Percentiles rank a stretch among this genome's conserved stretches.
These are phyloP conservation scores for Chaetomiaceae sp. DNA, from an alignment of 2,329 filamentous ascomycete species.

Conservation along the genomic window DNA sequence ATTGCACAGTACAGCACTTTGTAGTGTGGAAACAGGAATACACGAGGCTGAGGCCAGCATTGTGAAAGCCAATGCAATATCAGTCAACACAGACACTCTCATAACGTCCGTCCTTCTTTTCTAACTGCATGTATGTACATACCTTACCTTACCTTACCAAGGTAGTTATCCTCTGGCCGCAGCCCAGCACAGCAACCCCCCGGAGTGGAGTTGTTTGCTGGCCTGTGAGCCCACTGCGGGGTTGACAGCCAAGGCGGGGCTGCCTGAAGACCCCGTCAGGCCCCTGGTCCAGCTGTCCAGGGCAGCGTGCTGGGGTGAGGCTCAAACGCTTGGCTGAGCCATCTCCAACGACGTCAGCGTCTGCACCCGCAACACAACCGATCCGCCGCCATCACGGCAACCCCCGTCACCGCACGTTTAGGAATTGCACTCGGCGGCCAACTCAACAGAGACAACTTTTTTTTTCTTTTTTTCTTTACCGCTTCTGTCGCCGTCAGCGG, in stretches of 20 bases:
- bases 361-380: neutral
- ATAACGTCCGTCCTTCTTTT: too few species aligned
- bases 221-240: neutral
- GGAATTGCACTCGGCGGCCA: neutral
- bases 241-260: neutral
- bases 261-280: neutral
- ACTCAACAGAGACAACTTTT: neutral
- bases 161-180: too few species aligned
- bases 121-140: too few species aligned
- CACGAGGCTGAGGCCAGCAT: too few species aligned
- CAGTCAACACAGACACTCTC: too few species aligned
- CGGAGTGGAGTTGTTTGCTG: neutral
- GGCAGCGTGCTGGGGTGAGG: neutral
- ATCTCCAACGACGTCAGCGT: slow-evolving; percentile 11
- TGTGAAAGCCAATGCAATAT: too few species aligned
- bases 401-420: neutral
- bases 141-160: too few species aligned
- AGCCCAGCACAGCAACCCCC: too few species aligned
- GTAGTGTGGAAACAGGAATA: too few species aligned
- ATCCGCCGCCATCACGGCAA: neutral
- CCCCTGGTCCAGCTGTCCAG: neutral
- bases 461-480: neutral
- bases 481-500: neutral
- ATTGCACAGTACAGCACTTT: too few species aligned
- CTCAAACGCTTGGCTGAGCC: slow-evolving; percentile 10